Conservation (phyloP, 208 protist species). For the Novymonas esmeraldas region DNA sequence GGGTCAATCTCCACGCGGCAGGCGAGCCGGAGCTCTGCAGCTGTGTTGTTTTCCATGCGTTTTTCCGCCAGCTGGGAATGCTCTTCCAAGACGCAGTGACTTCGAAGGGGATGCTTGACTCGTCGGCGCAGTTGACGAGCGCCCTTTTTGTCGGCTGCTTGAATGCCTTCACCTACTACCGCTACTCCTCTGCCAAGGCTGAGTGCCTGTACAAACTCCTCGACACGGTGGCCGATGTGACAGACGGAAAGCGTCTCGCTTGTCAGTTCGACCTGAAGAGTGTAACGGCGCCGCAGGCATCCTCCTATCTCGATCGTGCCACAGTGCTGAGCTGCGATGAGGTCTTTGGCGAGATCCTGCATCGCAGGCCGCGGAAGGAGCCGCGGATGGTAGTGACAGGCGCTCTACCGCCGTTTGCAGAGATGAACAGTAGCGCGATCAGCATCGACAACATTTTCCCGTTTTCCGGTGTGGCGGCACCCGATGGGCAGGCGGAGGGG, state of each 20-base stretch:
- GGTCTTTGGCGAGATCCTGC: conserved; percentile 1
- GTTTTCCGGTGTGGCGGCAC: not conserved
- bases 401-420: not conserved
- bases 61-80: conserved; percentile 8
- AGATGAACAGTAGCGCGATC: conserved; percentile 9
- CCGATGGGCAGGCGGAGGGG: not conserved
- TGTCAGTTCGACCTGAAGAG: conserved; percentile 4
- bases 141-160: conserved; percentile 19
- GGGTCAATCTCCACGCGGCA: conserved; percentile 5
- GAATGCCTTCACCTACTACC: conserved; percentile 23
- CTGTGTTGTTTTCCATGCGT: conserved; percentile 26
- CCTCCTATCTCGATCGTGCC: conserved; percentile 10
- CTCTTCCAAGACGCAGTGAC: not conserved
- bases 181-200: conserved; percentile 8
- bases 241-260: not conserved
- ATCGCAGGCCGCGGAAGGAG: conserved; percentile 1
- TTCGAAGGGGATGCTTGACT: not conserved
- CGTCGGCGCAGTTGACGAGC: conserved; percentile 2
- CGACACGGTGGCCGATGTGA: conserved; percentile 14
- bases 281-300: not conserved
- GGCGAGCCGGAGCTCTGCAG: conserved; percentile 26
- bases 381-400: not conserved
- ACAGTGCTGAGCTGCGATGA: conserved; percentile 18
- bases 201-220: conserved; percentile 7
- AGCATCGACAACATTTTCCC: not conserved